phyloP scores from a whole-genome alignment of 2,329 filamentous ascomycete genomes.

The Fusarium sp. region DNA sequence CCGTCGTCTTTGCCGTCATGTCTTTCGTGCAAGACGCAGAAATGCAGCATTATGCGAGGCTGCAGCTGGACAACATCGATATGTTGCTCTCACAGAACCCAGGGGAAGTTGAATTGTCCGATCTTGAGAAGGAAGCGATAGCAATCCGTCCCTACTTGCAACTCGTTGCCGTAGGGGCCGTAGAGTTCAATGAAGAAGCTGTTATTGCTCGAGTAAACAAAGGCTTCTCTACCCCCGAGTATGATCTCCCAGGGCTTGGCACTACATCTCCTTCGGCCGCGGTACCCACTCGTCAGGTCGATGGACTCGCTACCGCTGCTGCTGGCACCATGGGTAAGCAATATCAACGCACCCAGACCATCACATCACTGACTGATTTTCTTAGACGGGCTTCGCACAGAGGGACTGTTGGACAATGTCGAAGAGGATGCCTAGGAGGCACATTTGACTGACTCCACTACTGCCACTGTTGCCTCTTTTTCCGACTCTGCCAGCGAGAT shows the following conservation, averaged over 20 bases:
- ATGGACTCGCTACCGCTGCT: no score
- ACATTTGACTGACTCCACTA: neutral
- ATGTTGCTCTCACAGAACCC: no score
- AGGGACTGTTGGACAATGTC: neutral
- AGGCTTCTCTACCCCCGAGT: neutral
- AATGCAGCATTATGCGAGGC: neutral
- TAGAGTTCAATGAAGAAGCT: neutral
- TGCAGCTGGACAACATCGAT: neutral
- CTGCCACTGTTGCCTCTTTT: neutral
- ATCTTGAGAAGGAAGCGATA: fast-evolving
- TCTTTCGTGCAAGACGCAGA: neutral
- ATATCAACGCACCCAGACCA: no score
- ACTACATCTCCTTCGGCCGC: neutral
- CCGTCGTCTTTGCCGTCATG: neutral
- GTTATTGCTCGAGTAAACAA: neutral
- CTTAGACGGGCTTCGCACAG: neutral
- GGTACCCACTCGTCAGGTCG: neutral
- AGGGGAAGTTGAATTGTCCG: fast-evolving
- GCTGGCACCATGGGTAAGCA: neutral
- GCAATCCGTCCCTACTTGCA: neutral
- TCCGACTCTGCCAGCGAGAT: neutral
- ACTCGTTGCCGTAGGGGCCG: neutral
- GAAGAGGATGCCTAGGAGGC: neutral
- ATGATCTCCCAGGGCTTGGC: neutral
- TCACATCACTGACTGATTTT: neutral